Conservation (phyloP, 345 rosid species). For the Eucalyptus grandis region DNA sequence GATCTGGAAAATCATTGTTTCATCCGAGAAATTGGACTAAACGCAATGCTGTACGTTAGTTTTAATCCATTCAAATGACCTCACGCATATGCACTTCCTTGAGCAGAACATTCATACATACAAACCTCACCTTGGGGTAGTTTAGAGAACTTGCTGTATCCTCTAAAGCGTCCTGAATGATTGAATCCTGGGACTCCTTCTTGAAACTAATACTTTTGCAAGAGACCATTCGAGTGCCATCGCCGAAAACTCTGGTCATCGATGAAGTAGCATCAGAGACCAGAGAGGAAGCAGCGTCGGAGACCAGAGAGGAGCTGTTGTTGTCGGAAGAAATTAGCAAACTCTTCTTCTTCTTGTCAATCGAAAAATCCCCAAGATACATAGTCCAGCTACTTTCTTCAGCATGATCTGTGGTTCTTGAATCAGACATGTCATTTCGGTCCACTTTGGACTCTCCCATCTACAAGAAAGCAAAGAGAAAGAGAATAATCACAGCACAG, state of each 20-base stretch:
- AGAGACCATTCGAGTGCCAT: background rate
- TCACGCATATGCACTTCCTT: background rate
- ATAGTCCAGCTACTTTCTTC: conserved; percentile 57
- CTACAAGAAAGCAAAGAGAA: background rate
- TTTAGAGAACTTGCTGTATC: conserved; percentile 34
- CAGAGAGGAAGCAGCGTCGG: background rate
- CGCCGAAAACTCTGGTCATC: background rate
- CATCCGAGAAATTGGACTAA: background rate
- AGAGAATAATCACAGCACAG: background rate
- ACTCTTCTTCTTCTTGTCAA: background rate
- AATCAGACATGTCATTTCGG: background rate
- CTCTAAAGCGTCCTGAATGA: conserved; percentile 26
- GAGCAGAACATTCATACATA: background rate
- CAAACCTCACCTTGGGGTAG: background rate
- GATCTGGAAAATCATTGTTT: background rate
- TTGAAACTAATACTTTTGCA: conserved; percentile 4
- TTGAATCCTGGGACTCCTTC: background rate
- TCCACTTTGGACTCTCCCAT: background rate
- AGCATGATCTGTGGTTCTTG: background rate
- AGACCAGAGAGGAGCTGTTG: background rate
- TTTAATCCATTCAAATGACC: background rate
- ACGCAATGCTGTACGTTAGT: background rate
- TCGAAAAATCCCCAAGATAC: conserved; percentile 33
- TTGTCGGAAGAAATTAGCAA: background rate
- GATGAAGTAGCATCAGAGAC: background rate